A percentile compares a stretch with the other conserved stretches of the same genome.
These are phyloP conservation scores for Fusarium armeniacum DNA, from an alignment of 2,329 filamentous ascomycete genomes.

Conservation along the genomic window DNA sequence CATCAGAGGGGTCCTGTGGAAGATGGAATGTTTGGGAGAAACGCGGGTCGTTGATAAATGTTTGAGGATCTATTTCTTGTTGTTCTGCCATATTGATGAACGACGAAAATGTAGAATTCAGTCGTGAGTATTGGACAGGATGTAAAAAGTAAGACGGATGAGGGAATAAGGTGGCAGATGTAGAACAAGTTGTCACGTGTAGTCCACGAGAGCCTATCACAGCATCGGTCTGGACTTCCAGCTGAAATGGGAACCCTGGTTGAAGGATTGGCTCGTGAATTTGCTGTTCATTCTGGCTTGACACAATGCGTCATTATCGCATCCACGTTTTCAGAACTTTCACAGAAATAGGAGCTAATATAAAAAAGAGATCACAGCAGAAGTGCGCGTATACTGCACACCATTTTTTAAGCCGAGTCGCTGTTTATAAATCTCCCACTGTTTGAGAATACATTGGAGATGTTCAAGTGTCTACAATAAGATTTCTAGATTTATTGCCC, in stretches of 20 bases:
- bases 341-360: too few relatives aligned
- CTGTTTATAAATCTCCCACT: too few relatives aligned
- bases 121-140: neutral
- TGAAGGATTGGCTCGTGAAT: neutral
- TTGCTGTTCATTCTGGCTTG: neutral
- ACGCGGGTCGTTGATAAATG: slow-evolving; percentile 22
- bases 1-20: neutral
- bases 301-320: neutral
- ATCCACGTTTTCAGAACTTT: neutral
- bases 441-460: too few relatives aligned
- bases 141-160: neutral
- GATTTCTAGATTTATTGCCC: too few relatives aligned
- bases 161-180: neutral
- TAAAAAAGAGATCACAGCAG: too few relatives aligned
- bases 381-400: too few relatives aligned
- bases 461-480: too few relatives aligned
- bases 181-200: neutral
- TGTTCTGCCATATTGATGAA: neutral
- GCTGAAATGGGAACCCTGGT: neutral
- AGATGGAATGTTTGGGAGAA: slow-evolving; percentile 25
- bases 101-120: accelerated
- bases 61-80: neutral
- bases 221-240: neutral
- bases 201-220: neutral
- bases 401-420: too few relatives aligned